Base-by-base conservation (phyloP, 768 basidiomycete species). In the Kwoniella dejecticola region DNA sequence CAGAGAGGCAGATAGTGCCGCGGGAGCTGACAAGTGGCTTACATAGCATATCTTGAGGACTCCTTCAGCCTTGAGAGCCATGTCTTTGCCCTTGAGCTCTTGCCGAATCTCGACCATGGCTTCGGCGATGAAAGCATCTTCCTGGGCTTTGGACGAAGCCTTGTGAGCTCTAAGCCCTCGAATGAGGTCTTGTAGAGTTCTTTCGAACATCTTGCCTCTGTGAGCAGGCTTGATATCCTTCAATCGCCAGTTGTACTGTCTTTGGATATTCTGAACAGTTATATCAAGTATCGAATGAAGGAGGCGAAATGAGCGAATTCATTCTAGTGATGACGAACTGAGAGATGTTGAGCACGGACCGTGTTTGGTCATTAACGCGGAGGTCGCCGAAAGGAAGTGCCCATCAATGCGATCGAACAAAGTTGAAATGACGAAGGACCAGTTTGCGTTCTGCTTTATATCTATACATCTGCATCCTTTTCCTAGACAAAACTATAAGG, bases 41-140 rank as follows among this genome's bases (percentile, higher is more conserved):
- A 96, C 95, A 81, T 97, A 99, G 70, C 90, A 91, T 62, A 98
- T 86, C 81, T 99, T 99, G 78, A 98, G 82, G 30, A 97, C 87
- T 0, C 95, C 96, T 13, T 84, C 93, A 0, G 93, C 92, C 80
- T 99, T 99, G 69, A 98, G 83, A 67, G 91, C 91, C 91, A 97
- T 95, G 75, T 98, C 96, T 70, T 91, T 91, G 74, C 85, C 85
- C 81, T 87, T 89, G 75, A 98, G 87, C 81, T 99, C 96, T 62
- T 84, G 83, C 68, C 91, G 83, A 71, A 96, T 95, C 82, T 80
- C 79, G 7, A 62, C 64, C 62, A 80, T 75, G 0, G 76, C 78
- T 38, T 98, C 96, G 56, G 91, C 88, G n/a, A 97, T 87, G 4
- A 80, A 79, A 17, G 69, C 70, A 67, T 79, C 78, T 55, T 92